These are phyloP conservation scores for Colletotrichum cereale DNA, from an alignment of 2,329 filamentous ascomycete species.

Conservation along the genomic window DNA sequence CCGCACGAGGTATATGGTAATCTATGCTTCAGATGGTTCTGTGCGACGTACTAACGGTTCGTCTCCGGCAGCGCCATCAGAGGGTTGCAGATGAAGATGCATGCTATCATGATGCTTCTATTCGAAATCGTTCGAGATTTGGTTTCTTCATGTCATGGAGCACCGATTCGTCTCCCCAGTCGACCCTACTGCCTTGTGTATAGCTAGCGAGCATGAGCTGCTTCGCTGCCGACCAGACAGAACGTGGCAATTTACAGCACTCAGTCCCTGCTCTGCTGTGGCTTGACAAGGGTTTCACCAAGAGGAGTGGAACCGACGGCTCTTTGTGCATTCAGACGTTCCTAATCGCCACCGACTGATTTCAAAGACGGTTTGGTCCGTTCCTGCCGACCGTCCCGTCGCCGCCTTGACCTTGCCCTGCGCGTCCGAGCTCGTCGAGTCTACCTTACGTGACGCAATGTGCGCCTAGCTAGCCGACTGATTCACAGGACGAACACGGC, in stretches of 20 bases:
- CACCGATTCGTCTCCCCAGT: not conserved
- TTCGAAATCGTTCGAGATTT: not conserved
- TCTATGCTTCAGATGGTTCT: not conserved
- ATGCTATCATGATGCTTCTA: not conserved
- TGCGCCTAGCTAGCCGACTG: not conserved
- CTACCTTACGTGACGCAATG: not conserved
- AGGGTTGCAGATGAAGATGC: not conserved
- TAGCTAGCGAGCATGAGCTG: conserved; percentile 4
- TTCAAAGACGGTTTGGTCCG: not conserved
- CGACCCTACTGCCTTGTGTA: not conserved
- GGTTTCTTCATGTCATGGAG: not conserved
- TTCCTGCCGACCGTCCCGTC: conserved; percentile 1
- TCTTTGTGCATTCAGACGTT: no score
- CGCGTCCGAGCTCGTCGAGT: conserved; percentile 5
- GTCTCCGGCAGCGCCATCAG: not conserved
- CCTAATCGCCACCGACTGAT: no score
- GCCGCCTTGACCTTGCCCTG: conserved; percentile 15
- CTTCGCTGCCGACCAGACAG: not conserved
- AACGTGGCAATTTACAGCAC: not conserved
- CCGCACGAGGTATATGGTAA: not conserved
- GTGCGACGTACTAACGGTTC: not conserved
- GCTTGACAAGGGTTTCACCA: conserved; percentile 39
- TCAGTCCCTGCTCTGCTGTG: conserved; percentile 11
- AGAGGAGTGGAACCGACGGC: conserved; percentile 17
- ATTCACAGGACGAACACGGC: not conserved